Evolutionary conservation across 345 rosid genomes (phyloP), one percentile per base, ranked within the genome.

Genomic region (Laguncularia racemosa): DNA sequence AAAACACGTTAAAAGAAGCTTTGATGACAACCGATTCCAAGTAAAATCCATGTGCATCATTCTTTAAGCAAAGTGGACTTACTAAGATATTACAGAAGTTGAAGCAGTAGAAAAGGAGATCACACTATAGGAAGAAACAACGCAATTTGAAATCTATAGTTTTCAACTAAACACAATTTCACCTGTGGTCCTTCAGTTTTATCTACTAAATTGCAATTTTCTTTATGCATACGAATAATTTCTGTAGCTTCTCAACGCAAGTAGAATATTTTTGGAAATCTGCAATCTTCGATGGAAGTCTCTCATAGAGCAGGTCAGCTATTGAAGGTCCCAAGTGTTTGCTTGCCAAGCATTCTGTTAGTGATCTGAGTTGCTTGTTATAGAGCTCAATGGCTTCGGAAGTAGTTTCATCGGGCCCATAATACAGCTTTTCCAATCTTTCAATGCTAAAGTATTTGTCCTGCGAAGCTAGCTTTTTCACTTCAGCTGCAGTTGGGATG

Each of bases 301-400:
- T 69, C 46, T 59, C 49, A 28, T 71, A 71, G 55, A 71, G 55
- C 5, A 54, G 63, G 45, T 64, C 71, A 14, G 48, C 62, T 40
- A 67, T 72, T 13, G 59, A 56, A 20, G 33, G 48, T 20, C 72
- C 69, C 56, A 73, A 79, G 49, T 71, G 77, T 47, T 56, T 52
- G 40, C 18, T 59, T 1, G 7, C 12, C 2, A 47, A 17, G 40
- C 20, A 57, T 53, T 62, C 46, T n/a, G 10, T 1, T 11, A 17
- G 44, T 38, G 73, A 59, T 62, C 65, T 55, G 12, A 47, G 10
- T 20, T 45, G 47, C 48, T 47, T 53, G 16, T 0, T 23, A 44
- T 44, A 20, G 9, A 15, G 14, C 8, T 48, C 16, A 26, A 47
- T 55, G 49, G 53, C 43, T 19, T 20, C 45, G 43, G 14, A 28